phyloP scores from a whole-genome alignment of 2,329 filamentous ascomycete genomes.

The Aspergillus japonicus region DNA sequence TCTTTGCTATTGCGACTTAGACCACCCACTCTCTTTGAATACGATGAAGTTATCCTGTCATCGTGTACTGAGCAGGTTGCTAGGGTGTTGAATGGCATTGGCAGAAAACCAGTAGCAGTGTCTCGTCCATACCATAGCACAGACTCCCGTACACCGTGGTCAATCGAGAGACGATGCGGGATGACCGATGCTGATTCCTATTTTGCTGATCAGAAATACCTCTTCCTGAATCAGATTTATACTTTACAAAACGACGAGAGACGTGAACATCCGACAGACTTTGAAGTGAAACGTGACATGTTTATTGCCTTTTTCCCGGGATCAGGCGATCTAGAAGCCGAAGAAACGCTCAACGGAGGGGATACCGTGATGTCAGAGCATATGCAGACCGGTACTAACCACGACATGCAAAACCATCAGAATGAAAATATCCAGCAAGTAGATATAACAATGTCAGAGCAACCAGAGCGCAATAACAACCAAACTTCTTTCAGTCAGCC shows the following conservation, averaged over 20 bases:
- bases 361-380: no score
- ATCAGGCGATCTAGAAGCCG: no score
- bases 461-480: no score
- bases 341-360: no score
- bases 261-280: no score
- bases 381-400: no score
- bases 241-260: neutral
- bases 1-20: constrained; percentile 10
- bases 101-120: neutral
- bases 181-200: constrained; percentile 14
- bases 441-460: no score
- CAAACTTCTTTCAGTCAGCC: no score
- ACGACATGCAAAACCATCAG: no score
- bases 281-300: no score
- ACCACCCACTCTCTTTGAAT: constrained; percentile 9
- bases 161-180: constrained; percentile 12
- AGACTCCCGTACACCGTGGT: neutral
- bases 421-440: no score
- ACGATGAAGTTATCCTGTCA: constrained; percentile 3
- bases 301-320: no score
- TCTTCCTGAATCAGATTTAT: constrained; percentile 17
- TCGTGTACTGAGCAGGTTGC: constrained; percentile 6
- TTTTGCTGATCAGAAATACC: constrained; percentile 14
- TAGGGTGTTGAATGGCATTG: neutral
- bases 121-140: neutral